These are phyloP conservation scores for Oryza nivara DNA, from an alignment of 176 grass and related monocot species.

Conservation along the genomic window DNA sequence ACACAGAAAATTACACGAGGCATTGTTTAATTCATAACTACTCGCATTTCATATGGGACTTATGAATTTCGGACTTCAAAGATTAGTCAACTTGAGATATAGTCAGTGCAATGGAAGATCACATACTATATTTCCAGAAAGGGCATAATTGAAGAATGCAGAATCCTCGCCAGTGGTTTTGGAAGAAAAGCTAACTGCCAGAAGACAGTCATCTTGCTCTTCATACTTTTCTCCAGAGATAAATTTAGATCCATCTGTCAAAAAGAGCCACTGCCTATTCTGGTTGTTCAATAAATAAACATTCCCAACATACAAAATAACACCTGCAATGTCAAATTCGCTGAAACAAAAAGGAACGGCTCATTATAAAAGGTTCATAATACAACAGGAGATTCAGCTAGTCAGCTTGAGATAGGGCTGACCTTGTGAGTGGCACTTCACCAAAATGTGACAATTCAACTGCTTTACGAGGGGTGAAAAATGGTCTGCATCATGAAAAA, in stretches of 20 bases:
- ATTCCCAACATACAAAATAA: conserved; percentile 77
- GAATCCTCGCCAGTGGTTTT: conserved; percentile 51
- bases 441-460: conserved; percentile 74
- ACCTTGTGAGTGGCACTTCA: conserved; percentile 85
- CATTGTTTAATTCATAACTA: neutral
- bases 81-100: conserved; percentile 24
- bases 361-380: conserved; percentile 22
- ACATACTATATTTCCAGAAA: conserved; percentile 79
- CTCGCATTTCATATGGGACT: neutral
- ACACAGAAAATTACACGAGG: conserved; percentile 3
- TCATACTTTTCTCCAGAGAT: conserved; percentile 40
- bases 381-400: conserved; percentile 10
- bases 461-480: conserved; percentile 76
- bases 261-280: conserved; percentile 93
- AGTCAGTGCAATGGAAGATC: neutral
- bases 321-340: conserved; percentile 89
- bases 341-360: conserved; percentile 52
- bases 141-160: conserved; percentile 62
- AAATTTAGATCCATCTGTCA: conserved; percentile 74
- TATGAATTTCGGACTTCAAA: conserved; percentile 13
- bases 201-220: conserved; percentile 61
- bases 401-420: conserved; percentile 31
- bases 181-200: conserved; percentile 76
- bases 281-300: conserved; percentile 64
- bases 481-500: conserved; percentile 55